Evolutionary conservation across 2,329 filamentous ascomycete genomes (phyloP).

Genomic region (Stachybotrys chlorohalonatus): DNA sequence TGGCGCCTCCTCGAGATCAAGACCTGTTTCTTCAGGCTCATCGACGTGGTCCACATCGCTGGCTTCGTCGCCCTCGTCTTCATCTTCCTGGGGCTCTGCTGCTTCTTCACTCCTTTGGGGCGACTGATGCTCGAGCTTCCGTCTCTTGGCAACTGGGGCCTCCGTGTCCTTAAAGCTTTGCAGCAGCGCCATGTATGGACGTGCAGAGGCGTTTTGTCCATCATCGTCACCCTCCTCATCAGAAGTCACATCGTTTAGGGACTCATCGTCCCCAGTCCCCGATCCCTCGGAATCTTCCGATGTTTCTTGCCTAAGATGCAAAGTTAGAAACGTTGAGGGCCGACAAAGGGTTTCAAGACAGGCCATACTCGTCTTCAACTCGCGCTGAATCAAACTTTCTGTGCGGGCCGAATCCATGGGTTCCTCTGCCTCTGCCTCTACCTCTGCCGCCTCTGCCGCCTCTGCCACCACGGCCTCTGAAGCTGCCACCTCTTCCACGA

Average conservation of each 20-base stretch:
- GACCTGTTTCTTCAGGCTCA: conserved; percentile 14
- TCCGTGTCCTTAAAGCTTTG: conserved; percentile 43
- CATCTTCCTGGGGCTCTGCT: conserved; percentile 24
- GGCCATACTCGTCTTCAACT: conserved; percentile 26
- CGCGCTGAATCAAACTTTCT: conserved; percentile 26
- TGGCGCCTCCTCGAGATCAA: conserved; percentile 9
- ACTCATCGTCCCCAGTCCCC: conserved; percentile 25
- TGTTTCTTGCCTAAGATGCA: conserved; percentile 9
- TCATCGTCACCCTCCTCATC: conserved; percentile 35
- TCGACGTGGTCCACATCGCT: conserved; percentile 21
- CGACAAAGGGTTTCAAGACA: not conserved
- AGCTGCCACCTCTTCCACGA: conserved; percentile 23
- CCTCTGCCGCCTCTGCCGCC: conserved; percentile 15
- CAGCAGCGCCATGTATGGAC: conserved; percentile 49
- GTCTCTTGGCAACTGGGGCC: conserved; percentile 42
- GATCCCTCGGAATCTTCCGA: conserved; percentile 18
- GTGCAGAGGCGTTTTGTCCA: conserved; percentile 32
- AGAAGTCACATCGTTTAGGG: conserved; percentile 26
- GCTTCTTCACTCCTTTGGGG: conserved; percentile 24
- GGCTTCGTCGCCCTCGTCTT: conserved; percentile 31
- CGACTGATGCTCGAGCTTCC: conserved; percentile 41
- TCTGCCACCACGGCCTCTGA: conserved; percentile 21
- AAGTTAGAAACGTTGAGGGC: not conserved
- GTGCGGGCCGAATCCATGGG: conserved; percentile 26
- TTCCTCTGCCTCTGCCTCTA: conserved; percentile 21